These are phyloP conservation scores for Mrakiaceae sp. DNA, from an alignment of 1,284 basidiomycete genomes.

Conservation along the genomic window DNA sequence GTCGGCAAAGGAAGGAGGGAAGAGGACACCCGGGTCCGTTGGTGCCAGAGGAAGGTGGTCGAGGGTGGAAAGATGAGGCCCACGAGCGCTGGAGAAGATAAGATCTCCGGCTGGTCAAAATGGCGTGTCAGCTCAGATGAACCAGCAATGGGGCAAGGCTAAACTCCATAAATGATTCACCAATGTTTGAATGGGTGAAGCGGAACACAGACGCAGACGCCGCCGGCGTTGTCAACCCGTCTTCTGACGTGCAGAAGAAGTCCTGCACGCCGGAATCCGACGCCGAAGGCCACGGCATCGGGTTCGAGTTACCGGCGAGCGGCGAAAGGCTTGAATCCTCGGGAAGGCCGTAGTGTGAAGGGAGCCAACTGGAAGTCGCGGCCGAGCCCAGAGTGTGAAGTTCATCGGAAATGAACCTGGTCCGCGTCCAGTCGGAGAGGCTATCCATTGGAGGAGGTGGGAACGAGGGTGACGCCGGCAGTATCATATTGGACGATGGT, in stretches of 20 bases:
- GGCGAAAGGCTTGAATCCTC: not conserved
- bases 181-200: not conserved
- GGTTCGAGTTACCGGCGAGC: not conserved
- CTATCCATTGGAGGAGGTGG: not conserved
- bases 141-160: too few relatives aligned
- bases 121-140: too few relatives aligned
- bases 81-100: conserved; percentile 6
- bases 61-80: not conserved
- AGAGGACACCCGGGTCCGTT: not conserved
- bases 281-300: conserved; percentile 5
- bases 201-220: not conserved
- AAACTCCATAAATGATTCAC: too few relatives aligned
- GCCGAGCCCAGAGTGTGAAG: conserved; percentile 1
- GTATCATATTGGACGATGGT: not conserved
- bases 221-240: not conserved
- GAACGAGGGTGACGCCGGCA: not conserved
- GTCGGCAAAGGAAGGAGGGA: not conserved
- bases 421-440: not conserved
- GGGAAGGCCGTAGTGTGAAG: conserved; percentile 6
- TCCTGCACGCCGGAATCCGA: conserved; percentile 7
- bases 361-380: conserved; percentile 3
- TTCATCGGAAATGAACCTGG: not conserved
- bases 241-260: not conserved
- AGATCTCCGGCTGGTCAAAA: conserved; percentile 2
- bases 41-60: conserved; percentile 1